Percentiles rank a stretch among this genome's conserved stretches.
Conservation (phyloP, 2,329 filamentous ascomycete species). For the Macrophomina pseudophaseolina region DNA sequence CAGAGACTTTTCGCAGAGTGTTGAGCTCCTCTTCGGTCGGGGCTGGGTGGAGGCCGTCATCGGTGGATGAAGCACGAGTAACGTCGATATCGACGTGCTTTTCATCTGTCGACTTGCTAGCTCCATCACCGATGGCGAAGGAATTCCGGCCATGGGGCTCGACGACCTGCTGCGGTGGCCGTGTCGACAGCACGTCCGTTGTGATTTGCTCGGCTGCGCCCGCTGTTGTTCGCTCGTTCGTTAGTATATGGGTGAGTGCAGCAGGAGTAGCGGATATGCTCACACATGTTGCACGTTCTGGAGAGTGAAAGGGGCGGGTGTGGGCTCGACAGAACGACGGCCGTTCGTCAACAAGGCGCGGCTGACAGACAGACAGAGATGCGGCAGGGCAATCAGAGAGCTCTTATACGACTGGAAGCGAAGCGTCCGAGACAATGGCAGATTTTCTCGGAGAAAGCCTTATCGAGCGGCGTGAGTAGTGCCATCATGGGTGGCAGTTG, state of each 20-base stretch:
- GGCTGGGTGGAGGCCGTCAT: slow-evolving; percentile 1
- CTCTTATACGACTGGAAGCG: neutral
- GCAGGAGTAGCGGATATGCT: neutral
- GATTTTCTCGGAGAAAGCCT: neutral
- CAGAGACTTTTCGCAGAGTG: slow-evolving; percentile 57
- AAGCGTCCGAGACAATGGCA: neutral
- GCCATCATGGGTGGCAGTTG: neutral
- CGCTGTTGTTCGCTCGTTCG: neutral
- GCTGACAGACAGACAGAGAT: neutral
- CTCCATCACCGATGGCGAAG: slow-evolving; percentile 5
- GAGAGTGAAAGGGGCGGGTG: neutral
- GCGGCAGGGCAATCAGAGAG: neutral
- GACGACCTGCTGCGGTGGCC: neutral
- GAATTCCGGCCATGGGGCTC: slow-evolving; percentile 6
- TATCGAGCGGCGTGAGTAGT: neutral
- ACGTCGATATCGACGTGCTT: slow-evolving; percentile 4
- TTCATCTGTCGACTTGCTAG: neutral
- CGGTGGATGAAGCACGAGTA: neutral
- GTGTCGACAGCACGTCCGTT: slow-evolving; percentile 14
- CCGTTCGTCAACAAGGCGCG: slow-evolving; percentile 9
- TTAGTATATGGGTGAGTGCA: neutral
- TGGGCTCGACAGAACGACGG: neutral
- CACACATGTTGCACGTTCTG: slow-evolving; percentile 19
- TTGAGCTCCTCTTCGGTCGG: slow-evolving; percentile 55
- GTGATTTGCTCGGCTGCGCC: slow-evolving; percentile 8